phyloP scores from a whole-genome alignment of 768 basidiomycete species.

The Baorangia bicolor region DNA sequence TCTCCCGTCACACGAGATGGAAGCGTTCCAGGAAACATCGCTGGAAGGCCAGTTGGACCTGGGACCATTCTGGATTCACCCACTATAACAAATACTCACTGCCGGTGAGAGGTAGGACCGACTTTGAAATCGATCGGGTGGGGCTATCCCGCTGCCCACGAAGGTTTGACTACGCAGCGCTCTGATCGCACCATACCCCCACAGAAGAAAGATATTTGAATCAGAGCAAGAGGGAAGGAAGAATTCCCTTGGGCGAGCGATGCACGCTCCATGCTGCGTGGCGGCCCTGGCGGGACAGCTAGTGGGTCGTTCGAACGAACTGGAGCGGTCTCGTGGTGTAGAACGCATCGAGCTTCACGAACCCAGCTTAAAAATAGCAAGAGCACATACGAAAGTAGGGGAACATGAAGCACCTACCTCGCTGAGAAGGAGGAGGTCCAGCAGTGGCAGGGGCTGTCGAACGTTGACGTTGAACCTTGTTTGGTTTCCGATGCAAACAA shows the following conservation, averaged over 20 bases:
- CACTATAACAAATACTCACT: background rate
- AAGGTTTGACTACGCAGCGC: background rate
- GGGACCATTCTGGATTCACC: conserved; percentile 3
- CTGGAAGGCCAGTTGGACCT: background rate
- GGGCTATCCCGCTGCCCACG: background rate
- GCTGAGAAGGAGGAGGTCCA: background rate
- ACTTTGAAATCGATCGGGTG: conserved; percentile 4
- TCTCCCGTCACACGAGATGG: background rate
- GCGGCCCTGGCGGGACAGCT: background rate
- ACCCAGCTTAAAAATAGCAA: background rate
- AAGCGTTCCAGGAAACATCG: background rate
- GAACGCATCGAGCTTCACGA: background rate
- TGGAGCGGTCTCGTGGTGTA: background rate
- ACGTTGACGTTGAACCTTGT: background rate
- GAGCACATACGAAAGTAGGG: background rate
- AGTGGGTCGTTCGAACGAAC: background rate
- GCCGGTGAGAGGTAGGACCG: conserved; percentile 1
- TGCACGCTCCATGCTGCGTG: background rate
- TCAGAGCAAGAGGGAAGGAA: background rate
- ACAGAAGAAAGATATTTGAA: background rate
- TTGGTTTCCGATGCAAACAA: conserved; percentile 21
- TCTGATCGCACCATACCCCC: conserved; percentile 3
- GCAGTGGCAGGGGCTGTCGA: background rate
- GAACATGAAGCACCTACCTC: background rate
- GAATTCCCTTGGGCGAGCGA: background rate